A percentile compares a stretch with the other conserved stretches of the same genome.
Evolutionary conservation across 139 green algal species (phyloP).

Genomic region (Coelastrella sp.): DNA sequence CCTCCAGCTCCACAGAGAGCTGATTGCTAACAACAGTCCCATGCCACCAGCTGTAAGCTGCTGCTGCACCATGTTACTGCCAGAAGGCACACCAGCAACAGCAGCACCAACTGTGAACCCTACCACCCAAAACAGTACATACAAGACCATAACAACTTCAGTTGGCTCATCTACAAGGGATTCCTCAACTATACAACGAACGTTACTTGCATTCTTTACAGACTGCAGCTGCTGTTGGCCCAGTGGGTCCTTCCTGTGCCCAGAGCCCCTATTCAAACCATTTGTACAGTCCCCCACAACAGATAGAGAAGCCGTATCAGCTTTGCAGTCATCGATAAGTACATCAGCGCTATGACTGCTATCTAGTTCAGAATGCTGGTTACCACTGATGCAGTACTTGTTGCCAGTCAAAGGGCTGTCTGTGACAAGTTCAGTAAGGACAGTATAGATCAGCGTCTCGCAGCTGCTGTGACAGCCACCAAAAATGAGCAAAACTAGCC

Average conservation of each 20-base stretch:
- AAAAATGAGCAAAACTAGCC: constrained; percentile 3
- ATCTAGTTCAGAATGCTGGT: background rate
- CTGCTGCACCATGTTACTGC: background rate
- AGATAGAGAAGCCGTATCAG: too few species aligned
- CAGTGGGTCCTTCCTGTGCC: too few species aligned
- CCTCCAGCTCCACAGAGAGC: background rate
- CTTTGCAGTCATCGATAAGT: too few species aligned
- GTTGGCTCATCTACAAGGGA: background rate
- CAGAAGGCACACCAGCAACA: background rate
- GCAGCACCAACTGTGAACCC: constrained; percentile 4
- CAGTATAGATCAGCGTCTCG: constrained; percentile 29
- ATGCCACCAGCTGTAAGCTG: background rate
- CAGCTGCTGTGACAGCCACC: constrained; percentile 34
- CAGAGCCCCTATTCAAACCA: too few species aligned
- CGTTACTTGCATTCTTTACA: too few species aligned
- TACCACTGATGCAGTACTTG: background rate
- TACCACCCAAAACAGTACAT: constrained; percentile 41
- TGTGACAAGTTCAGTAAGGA: constrained; percentile 29
- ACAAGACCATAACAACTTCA: constrained; percentile 33
- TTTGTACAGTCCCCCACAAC: too few species aligned
- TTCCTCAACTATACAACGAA: background rate
- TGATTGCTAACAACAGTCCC: constrained; percentile 2
- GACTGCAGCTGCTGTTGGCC: background rate
- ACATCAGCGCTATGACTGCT: too few species aligned
- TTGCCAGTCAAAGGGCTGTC: background rate